phyloP scores from a whole-genome alignment of 2,329 filamentous ascomycete genomes.

The Metarhizium anisopliae region DNA sequence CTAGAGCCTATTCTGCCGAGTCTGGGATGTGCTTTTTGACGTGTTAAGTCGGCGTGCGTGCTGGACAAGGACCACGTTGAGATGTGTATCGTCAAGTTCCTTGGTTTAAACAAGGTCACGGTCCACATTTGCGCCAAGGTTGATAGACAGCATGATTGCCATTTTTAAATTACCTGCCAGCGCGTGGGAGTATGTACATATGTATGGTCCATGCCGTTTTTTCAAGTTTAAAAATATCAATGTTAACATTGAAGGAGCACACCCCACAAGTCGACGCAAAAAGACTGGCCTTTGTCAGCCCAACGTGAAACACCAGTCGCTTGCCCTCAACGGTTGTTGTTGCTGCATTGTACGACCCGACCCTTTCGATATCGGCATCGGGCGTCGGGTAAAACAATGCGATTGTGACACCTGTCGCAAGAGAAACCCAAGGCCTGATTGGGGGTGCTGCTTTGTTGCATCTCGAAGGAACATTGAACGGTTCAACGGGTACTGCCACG shows the following conservation, averaged over 20 bases:
- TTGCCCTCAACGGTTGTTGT: background rate
- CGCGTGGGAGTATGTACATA: no score
- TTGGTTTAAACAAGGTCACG: no score
- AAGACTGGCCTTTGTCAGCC: background rate
- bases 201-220: no score
- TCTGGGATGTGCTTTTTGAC: background rate
- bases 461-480: background rate
- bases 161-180: no score
- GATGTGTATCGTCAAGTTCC: no score
- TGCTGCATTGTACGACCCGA: no score
- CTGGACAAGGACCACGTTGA: background rate
- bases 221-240: no score
- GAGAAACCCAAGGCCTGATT: background rate
- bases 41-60: background rate
- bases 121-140: no score
- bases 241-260: no score
- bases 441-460: background rate
- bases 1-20: background rate
- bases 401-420: background rate
- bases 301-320: background rate
- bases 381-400: background rate
- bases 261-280: no score
- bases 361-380: background rate
- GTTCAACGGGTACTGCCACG: background rate
- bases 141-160: no score